These are phyloP conservation scores for Ophiostoma montium DNA, from an alignment of 2,329 filamentous ascomycete species.

Conservation along the genomic window DNA sequence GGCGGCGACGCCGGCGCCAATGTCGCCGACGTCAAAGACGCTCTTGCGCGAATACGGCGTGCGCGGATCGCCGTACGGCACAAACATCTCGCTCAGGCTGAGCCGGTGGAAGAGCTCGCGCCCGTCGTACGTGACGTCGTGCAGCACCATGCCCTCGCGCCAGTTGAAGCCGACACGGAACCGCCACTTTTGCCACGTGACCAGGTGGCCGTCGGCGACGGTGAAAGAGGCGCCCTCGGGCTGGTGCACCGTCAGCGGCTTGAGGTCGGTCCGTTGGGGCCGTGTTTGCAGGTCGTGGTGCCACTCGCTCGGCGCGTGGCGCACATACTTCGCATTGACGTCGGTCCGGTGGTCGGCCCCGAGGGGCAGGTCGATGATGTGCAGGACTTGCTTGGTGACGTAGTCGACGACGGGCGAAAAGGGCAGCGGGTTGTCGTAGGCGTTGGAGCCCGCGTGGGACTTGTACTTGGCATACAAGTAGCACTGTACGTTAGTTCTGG, in stretches of 20 bases:
- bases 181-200: conserved; percentile 53
- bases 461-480: conserved; percentile 5
- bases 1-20: conserved; percentile 48
- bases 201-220: conserved; percentile 30
- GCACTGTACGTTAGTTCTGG: too few relatives aligned
- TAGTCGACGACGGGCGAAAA: conserved; percentile 36
- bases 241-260: conserved; percentile 8
- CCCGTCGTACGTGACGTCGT: conserved; percentile 50
- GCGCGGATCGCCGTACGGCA: conserved; percentile 49
- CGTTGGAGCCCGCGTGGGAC: conserved; percentile 30
- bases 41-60: conserved; percentile 54
- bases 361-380: conserved; percentile 31
- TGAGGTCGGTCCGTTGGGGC: neutral
- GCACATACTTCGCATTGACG: conserved; percentile 22
- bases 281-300: conserved; percentile 14
- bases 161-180: conserved; percentile 59
- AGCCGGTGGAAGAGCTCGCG: conserved; percentile 49
- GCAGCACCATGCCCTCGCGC: conserved; percentile 53
- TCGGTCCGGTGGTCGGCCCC: conserved; percentile 16
- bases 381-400: conserved; percentile 28
- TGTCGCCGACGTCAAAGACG: conserved; percentile 59
- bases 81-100: conserved; percentile 54
- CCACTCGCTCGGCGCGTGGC: conserved; percentile 34
- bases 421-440: conserved; percentile 42
- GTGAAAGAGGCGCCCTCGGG: conserved; percentile 24